These are phyloP conservation scores for Botryotinia globosa DNA, from an alignment of 2,329 filamentous ascomycete species.

Conservation along the genomic window DNA sequence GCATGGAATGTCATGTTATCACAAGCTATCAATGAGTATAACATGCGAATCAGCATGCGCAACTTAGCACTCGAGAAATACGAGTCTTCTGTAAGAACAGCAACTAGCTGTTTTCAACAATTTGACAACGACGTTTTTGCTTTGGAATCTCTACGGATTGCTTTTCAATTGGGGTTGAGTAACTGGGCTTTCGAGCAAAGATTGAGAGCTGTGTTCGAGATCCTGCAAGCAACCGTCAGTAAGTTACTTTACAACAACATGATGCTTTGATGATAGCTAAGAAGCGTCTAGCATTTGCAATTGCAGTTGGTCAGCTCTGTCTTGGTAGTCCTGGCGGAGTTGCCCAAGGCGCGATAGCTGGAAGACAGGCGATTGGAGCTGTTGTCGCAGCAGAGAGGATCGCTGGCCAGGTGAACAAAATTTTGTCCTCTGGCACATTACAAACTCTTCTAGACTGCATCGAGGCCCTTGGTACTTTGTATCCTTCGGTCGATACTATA, in stretches of 20 bases:
- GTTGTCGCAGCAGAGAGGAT: not conserved
- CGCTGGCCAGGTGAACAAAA: not conserved
- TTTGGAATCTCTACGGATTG: not conserved
- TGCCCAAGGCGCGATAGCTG: not conserved
- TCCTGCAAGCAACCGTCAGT: conserved; percentile 5
- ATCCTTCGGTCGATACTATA: not conserved
- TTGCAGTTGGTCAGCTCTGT: conserved; percentile 12
- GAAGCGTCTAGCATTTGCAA: not conserved
- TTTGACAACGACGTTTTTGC: conserved; percentile 7
- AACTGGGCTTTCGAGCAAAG: not conserved
- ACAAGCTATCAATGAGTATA: conserved; percentile 11
- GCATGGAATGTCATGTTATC: conserved; percentile 9
- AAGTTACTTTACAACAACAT: not conserved
- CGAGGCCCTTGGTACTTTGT: conserved; percentile 7
- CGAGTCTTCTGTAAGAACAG: conserved; percentile 1
- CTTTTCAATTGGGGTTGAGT: not conserved
- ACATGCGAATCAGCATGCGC: conserved; percentile 4
- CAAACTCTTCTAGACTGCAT: conserved; percentile 6
- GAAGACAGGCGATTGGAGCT: conserved; percentile 11
- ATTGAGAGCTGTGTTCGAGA: conserved; percentile 2
- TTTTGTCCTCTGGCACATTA: conserved; percentile 11
- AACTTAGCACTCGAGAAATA: conserved; percentile 3
- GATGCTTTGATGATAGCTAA: not conserved
- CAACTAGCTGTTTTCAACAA: conserved; percentile 3
- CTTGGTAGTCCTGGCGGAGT: conserved; percentile 2